Conservation (phyloP, 148 eudicot genomes). For the Polygonum maritimum region DNA sequence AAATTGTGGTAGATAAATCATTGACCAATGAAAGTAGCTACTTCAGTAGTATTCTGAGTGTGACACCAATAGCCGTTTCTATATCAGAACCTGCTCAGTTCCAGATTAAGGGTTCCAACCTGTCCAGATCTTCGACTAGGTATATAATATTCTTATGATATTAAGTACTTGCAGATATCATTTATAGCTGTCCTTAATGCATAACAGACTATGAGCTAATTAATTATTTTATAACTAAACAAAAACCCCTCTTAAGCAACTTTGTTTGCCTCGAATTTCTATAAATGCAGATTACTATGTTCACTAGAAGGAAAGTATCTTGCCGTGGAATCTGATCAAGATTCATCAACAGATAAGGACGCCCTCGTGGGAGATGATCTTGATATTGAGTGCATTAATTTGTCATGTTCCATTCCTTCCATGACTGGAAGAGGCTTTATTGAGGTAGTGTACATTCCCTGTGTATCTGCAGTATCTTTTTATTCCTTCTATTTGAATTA, state of each 20-base stretch:
- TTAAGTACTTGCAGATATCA: neutral
- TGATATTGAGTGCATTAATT: conserved; percentile 35
- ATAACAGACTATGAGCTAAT: neutral
- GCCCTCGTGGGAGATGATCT: conserved; percentile 22
- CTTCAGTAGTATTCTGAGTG: conserved; percentile 39
- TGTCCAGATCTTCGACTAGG: conserved; percentile 21
- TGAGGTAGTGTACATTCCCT: conserved; percentile 41
- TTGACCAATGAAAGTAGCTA: conserved; percentile 30
- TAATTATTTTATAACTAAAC: neutral
- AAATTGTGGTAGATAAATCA: conserved; percentile 49
- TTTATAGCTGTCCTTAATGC: neutral
- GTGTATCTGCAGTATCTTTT: neutral
- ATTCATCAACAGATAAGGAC: conserved; percentile 24
- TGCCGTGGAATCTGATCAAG: conserved; percentile 38
- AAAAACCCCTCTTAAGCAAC: neutral
- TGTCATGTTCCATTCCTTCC: conserved; percentile 56
- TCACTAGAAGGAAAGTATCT: conserved; percentile 77
- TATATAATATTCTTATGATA: neutral
- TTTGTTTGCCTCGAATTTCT: neutral
- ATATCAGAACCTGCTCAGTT: conserved; percentile 46
- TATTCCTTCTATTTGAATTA: neutral
- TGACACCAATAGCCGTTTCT: conserved; percentile 69
- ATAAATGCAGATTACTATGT: conserved; percentile 57
- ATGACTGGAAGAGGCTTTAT: conserved; percentile 78
- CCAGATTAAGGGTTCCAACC: conserved; percentile 53